Evolutionary conservation across 2,329 filamentous ascomycete species (phyloP).

Genomic region (Paecilomyces sp.): DNA sequence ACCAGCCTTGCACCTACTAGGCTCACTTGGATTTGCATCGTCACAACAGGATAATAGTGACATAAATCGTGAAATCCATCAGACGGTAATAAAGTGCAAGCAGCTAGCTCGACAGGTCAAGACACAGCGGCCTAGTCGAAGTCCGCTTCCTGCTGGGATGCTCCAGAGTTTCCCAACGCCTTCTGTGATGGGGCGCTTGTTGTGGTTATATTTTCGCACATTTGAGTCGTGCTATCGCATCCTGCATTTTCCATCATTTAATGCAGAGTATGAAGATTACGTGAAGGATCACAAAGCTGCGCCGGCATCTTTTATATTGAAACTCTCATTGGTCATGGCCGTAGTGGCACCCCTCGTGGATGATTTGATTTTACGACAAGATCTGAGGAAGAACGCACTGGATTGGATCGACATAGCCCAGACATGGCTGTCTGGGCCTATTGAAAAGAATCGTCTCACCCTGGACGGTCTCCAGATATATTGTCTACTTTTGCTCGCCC

Average conservation of each 20-base stretch:
- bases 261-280: constrained; percentile 15
- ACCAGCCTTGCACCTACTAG: not conserved
- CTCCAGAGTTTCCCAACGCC: not conserved
- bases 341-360: constrained; percentile 2
- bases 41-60: not conserved
- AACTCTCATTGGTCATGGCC: constrained; percentile 17
- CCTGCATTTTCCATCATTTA: constrained; percentile 18
- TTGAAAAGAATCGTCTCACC: constrained; percentile 46
- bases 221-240: constrained; percentile 23
- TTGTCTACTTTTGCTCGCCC: constrained; percentile 31
- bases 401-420: constrained; percentile 54
- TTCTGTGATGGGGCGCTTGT: constrained; percentile 1
- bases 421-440: constrained; percentile 47
- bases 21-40: not conserved
- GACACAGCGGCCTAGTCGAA: not conserved
- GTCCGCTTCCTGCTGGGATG: not conserved
- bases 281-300: constrained; percentile 6
- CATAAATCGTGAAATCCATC: not conserved
- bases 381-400: constrained; percentile 33
- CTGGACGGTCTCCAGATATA: constrained; percentile 45
- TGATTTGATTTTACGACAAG: not conserved
- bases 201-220: constrained; percentile 14
- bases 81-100: not conserved
- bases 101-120: not conserved
- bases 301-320: constrained; percentile 6